Base-by-base conservation (phyloP, 805 yeast species). In the Yamadazyma akitaensis region DNA sequence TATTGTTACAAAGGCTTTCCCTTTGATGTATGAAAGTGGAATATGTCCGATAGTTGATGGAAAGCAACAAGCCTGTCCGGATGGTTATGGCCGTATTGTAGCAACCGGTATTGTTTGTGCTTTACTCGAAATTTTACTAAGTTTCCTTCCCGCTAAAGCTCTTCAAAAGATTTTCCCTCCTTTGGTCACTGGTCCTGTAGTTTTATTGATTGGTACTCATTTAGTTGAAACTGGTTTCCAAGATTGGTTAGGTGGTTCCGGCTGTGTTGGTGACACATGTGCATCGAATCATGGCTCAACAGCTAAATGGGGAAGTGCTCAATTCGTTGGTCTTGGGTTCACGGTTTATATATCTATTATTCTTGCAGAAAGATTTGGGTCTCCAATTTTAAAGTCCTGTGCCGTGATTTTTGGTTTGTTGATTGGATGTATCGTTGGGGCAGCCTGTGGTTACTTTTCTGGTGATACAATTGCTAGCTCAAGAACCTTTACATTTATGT, bases 351-450 rank as follows among this genome's bases (percentile, higher is more conserved):
- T 80, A 24, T 72, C 88, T 5, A 88, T 91, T 58, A 75, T 90
- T 47, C 45, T 88, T 28, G 78, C 85, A 58, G 97, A 91, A 65
- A 81, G 81, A 62, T 90, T 85, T 77, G 97, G 97, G 24, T 81
- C 97, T 17, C 97, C 97, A 46, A 85, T 90, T 59, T 86, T 90
- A 94, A 88, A 86, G 61, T 86, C 96, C 1, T 89, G 96, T 76
- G 94, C 97, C 1, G 96, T 90, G 43, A 86, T 90, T 55, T 68
- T 84, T 34, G 97, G 97, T 32, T 72, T 90, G 48, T 68, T 91
- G 24, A 81, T 88, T 32, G 96, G 97, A 28, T 89, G 96, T 72
- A 86, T 90, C 51, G 94, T 90, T 40, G 96, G 94, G 32, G 96
- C 95, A 49, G 96, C 92, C 8, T 79, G 86, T 63, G 91, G 91